phyloP scores from a whole-genome alignment of 2,329 filamentous ascomycete species.

The Fusarium penzigii region DNA sequence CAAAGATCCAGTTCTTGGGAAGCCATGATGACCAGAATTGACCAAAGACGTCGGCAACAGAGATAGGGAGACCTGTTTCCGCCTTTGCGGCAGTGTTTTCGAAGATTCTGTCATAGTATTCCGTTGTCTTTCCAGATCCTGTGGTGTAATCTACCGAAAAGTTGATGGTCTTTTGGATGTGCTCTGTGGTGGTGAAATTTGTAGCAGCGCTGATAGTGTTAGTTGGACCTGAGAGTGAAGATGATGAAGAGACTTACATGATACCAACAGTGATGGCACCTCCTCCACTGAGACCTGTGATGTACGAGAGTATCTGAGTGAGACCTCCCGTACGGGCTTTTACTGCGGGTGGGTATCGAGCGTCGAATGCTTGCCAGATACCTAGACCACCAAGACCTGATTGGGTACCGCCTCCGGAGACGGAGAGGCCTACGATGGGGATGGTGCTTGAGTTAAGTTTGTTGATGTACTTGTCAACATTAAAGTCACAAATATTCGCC shows the following conservation, averaged over 20 bases:
- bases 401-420: conserved; percentile 32
- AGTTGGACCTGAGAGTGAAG: neutral
- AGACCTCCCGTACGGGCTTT: conserved; percentile 26
- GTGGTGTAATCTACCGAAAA: conserved; percentile 23
- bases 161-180: conserved; percentile 20
- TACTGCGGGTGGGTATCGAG: conserved; percentile 17
- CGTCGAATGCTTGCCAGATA: conserved; percentile 31
- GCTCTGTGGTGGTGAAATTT: conserved; percentile 23
- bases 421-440: conserved; percentile 26
- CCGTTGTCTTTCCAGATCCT: conserved; percentile 16
- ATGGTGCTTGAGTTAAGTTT: conserved; percentile 19
- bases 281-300: conserved; percentile 30
- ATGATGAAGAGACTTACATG: conserved; percentile 10
- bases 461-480: conserved; percentile 21
- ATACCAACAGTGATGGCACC: conserved; percentile 28
- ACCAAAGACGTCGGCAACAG: conserved; percentile 29
- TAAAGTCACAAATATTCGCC: conserved; percentile 23
- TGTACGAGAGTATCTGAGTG: conserved; percentile 26
- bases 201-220: conserved; percentile 21
- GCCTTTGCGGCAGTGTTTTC: conserved; percentile 24
- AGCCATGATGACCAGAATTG: conserved; percentile 31
- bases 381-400: conserved; percentile 32
- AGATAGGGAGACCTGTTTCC: conserved; percentile 26
- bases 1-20: conserved; percentile 11
- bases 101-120: conserved; percentile 19